Percentiles rank a stretch among this genome's conserved stretches.
These are phyloP conservation scores for Salix dunnii DNA, from an alignment of 345 rosid species.

Conservation along the genomic window DNA sequence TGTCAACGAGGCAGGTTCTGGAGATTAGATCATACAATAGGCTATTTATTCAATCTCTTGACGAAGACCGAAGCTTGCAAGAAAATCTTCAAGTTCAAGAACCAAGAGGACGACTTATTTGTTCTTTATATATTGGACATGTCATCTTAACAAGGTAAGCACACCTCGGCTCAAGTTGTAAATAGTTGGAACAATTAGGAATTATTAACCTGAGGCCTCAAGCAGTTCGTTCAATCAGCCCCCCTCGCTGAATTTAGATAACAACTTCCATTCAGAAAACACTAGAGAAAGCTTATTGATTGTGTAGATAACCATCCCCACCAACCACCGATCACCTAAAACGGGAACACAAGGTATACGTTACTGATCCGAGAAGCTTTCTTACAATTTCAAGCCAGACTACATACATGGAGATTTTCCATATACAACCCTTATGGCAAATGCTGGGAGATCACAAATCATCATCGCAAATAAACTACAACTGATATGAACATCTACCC, in stretches of 20 bases:
- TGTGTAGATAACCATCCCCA: neutral
- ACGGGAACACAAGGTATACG: neutral
- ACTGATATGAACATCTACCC: slow-evolving; percentile 45
- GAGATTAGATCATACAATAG: too few relatives aligned
- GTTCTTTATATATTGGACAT: too few relatives aligned
- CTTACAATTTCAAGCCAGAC: slow-evolving; percentile 34
- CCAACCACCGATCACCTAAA: neutral
- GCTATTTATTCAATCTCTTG: too few relatives aligned
- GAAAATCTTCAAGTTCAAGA: too few relatives aligned
- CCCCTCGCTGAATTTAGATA: neutral
- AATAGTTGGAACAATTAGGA: too few relatives aligned
- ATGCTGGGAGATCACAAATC: slow-evolving; percentile 33
- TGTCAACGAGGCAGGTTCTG: too few relatives aligned
- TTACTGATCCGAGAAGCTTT: slow-evolving; percentile 13
- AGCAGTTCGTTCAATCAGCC: neutral
- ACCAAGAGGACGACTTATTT: too few relatives aligned
- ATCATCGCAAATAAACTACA: slow-evolving; percentile 20
- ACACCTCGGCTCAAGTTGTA: too few relatives aligned
- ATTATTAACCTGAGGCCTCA: neutral
- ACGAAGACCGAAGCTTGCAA: too few relatives aligned
- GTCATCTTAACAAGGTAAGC: too few relatives aligned
- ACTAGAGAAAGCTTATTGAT: slow-evolving; percentile 1
- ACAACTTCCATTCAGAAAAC: neutral
- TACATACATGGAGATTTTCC: slow-evolving; percentile 29
- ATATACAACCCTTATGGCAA: slow-evolving; percentile 35